Percentiles rank a stretch among this genome's conserved stretches.
Evolutionary conservation across 768 basidiomycete genomes (phyloP).

Genomic region (Tylopilus sp.): DNA sequence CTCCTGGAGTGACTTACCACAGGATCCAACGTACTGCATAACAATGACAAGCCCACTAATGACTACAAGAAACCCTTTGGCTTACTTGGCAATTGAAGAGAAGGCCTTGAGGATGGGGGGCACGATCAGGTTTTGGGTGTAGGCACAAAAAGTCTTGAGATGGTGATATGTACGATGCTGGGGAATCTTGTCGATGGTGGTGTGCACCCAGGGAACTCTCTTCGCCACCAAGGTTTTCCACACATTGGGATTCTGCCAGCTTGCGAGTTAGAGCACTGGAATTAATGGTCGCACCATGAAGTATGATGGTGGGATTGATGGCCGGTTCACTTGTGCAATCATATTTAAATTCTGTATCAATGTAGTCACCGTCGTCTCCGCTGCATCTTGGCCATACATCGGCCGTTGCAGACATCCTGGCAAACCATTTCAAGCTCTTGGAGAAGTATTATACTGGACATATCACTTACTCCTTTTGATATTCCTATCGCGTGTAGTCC

Average conservation of each 20-base stretch:
- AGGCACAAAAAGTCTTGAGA: conserved; percentile 86
- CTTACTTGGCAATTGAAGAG: conserved; percentile 95
- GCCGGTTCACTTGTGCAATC: conserved; percentile 41
- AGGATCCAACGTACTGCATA: too few species aligned
- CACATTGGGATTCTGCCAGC: conserved; percentile 59
- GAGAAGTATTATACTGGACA: too few species aligned
- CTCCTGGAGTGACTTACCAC: too few species aligned
- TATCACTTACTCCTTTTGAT: too few species aligned
- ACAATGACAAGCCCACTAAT: conserved; percentile 99
- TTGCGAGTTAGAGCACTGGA: conserved; percentile 81
- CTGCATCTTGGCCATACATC: conserved; percentile 41
- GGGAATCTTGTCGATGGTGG: conserved; percentile 67
- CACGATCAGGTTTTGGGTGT: conserved; percentile 86
- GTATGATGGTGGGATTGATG: conserved; percentile 45
- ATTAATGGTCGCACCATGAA: conserved; percentile 79
- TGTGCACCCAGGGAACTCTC: conserved; percentile 58
- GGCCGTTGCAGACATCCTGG: too few species aligned
- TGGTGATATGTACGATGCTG: conserved; percentile 81
- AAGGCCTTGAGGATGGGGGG: conserved; percentile 95
- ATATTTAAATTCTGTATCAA: conserved; percentile 56
- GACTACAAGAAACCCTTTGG: conserved; percentile 96
- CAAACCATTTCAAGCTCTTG: too few species aligned
- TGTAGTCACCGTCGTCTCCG: conserved; percentile 51
- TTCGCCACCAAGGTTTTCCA: conserved; percentile 35
- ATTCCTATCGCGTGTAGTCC: too few species aligned